Evolutionary conservation across 306 rosid species (phyloP).

Genomic region (Neltuma alba): DNA sequence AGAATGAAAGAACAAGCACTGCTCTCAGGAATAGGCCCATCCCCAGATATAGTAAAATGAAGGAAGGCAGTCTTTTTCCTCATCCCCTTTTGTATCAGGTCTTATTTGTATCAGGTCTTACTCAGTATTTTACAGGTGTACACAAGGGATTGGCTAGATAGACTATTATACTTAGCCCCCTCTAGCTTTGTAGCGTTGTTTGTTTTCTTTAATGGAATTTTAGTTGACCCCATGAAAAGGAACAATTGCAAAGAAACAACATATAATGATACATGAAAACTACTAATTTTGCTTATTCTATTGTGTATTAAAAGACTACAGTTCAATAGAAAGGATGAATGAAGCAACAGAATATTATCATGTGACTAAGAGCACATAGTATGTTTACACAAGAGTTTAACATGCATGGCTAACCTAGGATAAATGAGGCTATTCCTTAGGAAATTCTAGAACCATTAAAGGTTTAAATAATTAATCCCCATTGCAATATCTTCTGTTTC

Average conservation of each 20-base stretch:
- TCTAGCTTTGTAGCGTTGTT: background rate
- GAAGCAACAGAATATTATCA: conserved; percentile 15
- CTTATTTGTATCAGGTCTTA: background rate
- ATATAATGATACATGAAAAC: background rate
- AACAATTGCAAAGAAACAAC: conserved; percentile 4
- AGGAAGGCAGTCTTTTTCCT: background rate
- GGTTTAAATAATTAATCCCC: conserved; percentile 19
- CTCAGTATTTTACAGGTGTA: background rate
- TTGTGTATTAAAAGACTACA: background rate
- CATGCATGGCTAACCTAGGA: conserved; percentile 10
- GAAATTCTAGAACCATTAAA: conserved; percentile 4
- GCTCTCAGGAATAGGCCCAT: conserved; percentile 16
- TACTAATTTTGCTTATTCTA: conserved; percentile 20
- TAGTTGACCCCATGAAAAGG: background rate
- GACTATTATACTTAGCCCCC: background rate
- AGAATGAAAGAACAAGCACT: conserved; percentile 31
- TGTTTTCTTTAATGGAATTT: background rate
- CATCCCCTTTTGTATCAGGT: background rate
- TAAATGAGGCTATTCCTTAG: conserved; percentile 23
- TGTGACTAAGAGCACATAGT: conserved; percentile 25
- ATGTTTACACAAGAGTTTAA: conserved; percentile 27
- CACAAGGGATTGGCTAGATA: background rate
- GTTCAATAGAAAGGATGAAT: background rate
- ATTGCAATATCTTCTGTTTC: conserved; percentile 2
- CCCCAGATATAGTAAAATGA: conserved; percentile 5